Percentiles rank a stretch among this genome's conserved stretches.
Conservation (phyloP, 192 early-diverging fungal genomes). For the Rhizophagus sp. region DNA sequence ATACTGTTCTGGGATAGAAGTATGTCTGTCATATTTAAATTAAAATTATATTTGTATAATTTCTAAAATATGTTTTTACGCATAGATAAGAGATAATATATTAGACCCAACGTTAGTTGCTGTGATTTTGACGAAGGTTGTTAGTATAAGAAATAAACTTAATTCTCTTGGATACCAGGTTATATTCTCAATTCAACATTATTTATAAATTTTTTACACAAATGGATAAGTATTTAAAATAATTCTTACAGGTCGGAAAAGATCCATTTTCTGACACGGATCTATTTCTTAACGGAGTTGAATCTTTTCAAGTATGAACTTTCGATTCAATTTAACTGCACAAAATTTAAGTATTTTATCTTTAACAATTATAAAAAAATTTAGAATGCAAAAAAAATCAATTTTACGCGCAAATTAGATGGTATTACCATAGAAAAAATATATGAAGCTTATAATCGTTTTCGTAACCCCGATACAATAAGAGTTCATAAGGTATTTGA, state of each 20-base stretch:
- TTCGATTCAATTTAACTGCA: not conserved
- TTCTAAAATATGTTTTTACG: not conserved
- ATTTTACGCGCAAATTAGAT: not conserved
- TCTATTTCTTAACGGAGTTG: constrained; percentile 34
- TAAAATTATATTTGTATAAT: not conserved
- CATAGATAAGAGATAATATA: constrained; percentile 36
- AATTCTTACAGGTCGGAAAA: constrained; percentile 38
- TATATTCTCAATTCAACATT: not conserved
- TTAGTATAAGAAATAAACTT: constrained; percentile 44
- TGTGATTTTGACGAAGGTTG: constrained; percentile 37
- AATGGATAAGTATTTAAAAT: not conserved
- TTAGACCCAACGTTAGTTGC: constrained; percentile 47
- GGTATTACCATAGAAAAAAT: constrained; percentile 1
- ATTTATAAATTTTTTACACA: not conserved
- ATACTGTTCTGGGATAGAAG: constrained; percentile 29
- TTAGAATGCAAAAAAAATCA: constrained; percentile 26
- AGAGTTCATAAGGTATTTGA: constrained; percentile 38
- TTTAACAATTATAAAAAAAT: not conserved
- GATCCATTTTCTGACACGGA: constrained; percentile 47
- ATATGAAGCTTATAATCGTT: constrained; percentile 33
- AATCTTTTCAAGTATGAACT: constrained; percentile 38
- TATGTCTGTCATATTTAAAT: not conserved
- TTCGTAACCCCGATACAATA: constrained; percentile 32
- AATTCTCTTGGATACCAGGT: constrained; percentile 42
- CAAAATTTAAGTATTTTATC: not conserved